Evolutionary conservation across 1,139 yeast genomes (phyloP).

Genomic region (Kodamaea derodonti): DNA sequence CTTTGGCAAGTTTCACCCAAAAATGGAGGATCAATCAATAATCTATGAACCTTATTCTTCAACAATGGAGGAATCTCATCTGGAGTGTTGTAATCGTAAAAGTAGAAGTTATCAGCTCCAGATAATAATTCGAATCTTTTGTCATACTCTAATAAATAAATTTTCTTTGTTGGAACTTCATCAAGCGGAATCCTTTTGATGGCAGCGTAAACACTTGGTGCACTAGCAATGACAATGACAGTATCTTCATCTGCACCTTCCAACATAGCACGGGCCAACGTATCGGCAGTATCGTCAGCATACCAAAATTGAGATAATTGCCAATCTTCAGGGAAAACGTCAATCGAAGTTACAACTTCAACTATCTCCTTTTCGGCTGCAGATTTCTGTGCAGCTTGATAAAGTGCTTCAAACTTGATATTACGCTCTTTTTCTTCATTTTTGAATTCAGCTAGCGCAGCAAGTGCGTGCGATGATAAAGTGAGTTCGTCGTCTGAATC

Average conservation of each 20-base stretch:
- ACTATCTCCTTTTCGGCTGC: conserved; percentile 13
- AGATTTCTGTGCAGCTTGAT: conserved; percentile 50
- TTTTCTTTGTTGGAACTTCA: conserved; percentile 60
- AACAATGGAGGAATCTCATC: conserved; percentile 55
- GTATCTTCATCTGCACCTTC: conserved; percentile 74
- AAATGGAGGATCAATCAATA: conserved; percentile 89
- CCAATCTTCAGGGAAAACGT: conserved; percentile 85
- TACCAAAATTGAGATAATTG: conserved; percentile 92
- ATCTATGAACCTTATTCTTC: conserved; percentile 61
- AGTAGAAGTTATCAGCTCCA: conserved; percentile 59
- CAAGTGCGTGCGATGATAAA: conserved; percentile 68
- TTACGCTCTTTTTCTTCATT: conserved; percentile 60
- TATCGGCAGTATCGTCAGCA: conserved; percentile 64
- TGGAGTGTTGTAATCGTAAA: conserved; percentile 75
- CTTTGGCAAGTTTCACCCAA: conserved; percentile 77
- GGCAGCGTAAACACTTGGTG: conserved; percentile 91
- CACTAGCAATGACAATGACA: conserved; percentile 73
- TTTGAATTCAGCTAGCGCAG: conserved; percentile 71
- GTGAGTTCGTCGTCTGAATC: conserved; percentile 42
- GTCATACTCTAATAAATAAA: conserved; percentile 76
- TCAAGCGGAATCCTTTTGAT: conserved; percentile 50
- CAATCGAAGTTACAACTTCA: conserved; percentile 38
- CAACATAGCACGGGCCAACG: conserved; percentile 63
- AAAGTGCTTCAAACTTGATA: conserved; percentile 56
- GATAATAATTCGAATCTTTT: conserved; percentile 70